Evolutionary conservation across 805 yeast genomes (phyloP).

Genomic region (Tetrapisispora arboricola): DNA sequence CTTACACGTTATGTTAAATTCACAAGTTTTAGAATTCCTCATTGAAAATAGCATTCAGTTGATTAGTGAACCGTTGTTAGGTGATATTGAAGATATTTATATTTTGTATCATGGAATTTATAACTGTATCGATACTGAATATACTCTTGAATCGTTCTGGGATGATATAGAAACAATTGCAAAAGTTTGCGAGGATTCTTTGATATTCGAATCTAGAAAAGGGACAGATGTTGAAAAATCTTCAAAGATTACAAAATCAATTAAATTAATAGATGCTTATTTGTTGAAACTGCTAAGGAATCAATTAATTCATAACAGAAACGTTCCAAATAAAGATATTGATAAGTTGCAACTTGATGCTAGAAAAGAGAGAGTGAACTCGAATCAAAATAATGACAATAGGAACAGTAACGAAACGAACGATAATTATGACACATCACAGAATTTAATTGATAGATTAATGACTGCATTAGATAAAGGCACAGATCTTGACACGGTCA

Average conservation of each 20-base stretch:
- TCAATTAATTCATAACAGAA: not conserved
- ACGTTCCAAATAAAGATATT: too few relatives aligned
- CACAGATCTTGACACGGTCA: not conserved
- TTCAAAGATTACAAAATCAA: not conserved
- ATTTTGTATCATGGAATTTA: conserved; percentile 8
- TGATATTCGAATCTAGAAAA: conserved; percentile 8
- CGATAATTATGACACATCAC: not conserved
- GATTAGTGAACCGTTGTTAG: conserved; percentile 17
- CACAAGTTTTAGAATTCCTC: conserved; percentile 12
- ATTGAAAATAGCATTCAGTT: conserved; percentile 17
- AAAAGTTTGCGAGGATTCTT: conserved; percentile 10
- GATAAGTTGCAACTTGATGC: too few relatives aligned
- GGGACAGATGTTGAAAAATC: not conserved
- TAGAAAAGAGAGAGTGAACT: too few relatives aligned
- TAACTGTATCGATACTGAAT: not conserved
- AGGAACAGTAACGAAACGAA: not conserved
- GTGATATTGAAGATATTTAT: conserved; percentile 17
- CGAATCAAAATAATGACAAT: not conserved
- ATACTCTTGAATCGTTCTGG: conserved; percentile 3
- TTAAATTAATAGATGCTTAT: conserved; percentile 16
- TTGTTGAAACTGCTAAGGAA: conserved; percentile 14
- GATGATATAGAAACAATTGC: conserved; percentile 11
- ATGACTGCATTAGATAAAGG: not conserved
- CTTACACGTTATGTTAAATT: not conserved
- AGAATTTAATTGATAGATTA: not conserved